These are phyloP conservation scores for Saitozyma podzolica DNA, from an alignment of 768 basidiomycete genomes.

Conservation along the genomic window DNA sequence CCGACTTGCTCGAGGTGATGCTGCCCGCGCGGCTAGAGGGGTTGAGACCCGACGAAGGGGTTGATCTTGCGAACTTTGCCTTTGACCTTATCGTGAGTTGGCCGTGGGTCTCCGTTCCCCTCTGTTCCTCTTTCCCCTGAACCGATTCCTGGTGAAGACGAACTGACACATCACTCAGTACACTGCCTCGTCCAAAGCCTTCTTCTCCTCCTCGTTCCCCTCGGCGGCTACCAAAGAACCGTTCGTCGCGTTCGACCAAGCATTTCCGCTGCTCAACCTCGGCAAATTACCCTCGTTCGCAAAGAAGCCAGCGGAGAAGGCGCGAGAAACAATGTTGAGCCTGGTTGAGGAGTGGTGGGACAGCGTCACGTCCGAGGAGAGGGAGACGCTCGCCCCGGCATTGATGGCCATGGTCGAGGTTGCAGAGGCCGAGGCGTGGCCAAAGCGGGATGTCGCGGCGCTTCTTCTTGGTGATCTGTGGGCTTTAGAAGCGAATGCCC, in stretches of 20 bases:
- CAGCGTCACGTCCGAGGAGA: neutral
- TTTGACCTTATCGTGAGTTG: constrained; percentile 28
- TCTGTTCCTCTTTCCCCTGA: neutral
- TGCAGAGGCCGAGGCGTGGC: constrained; percentile 22
- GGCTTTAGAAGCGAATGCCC: constrained; percentile 37
- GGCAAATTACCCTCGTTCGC: constrained; percentile 12
- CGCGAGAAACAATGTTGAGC: constrained; percentile 12
- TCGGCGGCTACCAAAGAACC: constrained; percentile 6
- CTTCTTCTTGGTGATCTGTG: constrained; percentile 23
- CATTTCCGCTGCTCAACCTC: constrained; percentile 27
- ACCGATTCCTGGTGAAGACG: neutral
- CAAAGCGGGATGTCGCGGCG: constrained; percentile 13
- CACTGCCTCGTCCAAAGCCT: constrained; percentile 28
- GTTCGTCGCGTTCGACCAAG: constrained; percentile 24
- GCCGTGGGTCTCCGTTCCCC: neutral
- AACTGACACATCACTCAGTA: constrained; percentile 14
- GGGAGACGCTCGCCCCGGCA: constrained; percentile 11
- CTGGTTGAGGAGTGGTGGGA: constrained; percentile 25
- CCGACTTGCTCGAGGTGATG: constrained; percentile 12
- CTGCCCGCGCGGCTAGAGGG: neutral
- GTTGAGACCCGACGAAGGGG: constrained; percentile 9
- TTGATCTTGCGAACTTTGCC: constrained; percentile 15
- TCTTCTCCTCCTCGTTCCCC: constrained; percentile 27
- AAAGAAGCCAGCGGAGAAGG: constrained; percentile 2
- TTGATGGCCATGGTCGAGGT: constrained; percentile 13